A percentile compares a stretch with the other conserved stretches of the same genome.
Evolutionary conservation across 768 basidiomycete genomes (phyloP).

Genomic region (Gyrodon lividus): DNA sequence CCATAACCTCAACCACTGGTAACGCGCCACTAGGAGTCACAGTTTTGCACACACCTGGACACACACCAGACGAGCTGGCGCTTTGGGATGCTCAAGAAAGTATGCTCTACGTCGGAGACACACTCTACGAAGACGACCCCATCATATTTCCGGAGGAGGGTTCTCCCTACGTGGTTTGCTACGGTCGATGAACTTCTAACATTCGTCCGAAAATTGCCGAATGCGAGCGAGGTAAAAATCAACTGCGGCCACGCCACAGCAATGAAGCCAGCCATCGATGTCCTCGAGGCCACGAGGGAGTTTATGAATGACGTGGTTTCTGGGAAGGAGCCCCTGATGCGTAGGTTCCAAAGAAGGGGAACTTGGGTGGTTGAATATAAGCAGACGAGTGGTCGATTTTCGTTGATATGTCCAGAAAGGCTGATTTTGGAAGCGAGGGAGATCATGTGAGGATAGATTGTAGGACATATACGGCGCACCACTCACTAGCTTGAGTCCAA

Average conservation of each 20-base stretch:
- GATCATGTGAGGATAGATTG: conserved; percentile 4
- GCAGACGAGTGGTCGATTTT: conserved; percentile 42
- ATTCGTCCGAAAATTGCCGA: conserved; percentile 36
- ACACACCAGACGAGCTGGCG: conserved; percentile 59
- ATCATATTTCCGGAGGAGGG: conserved; percentile 58
- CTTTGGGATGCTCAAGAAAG: conserved; percentile 47
- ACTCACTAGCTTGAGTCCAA: conserved; percentile 2
- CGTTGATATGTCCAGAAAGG: conserved; percentile 48
- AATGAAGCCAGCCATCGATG: conserved; percentile 43
- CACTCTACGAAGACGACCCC: conserved; percentile 51
- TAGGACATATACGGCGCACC: background rate
- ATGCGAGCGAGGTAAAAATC: conserved; percentile 34
- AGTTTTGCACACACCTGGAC: conserved; percentile 56
- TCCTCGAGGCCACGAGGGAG: conserved; percentile 38
- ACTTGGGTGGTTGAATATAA: conserved; percentile 44
- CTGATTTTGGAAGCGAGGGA: conserved; percentile 40
- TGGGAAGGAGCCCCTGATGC: conserved; percentile 38
- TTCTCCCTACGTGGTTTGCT: conserved; percentile 47
- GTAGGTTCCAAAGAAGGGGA: conserved; percentile 33
- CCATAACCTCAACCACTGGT: conserved; percentile 24
- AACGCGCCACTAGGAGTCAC: conserved; percentile 35
- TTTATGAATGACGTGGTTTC: conserved; percentile 51
- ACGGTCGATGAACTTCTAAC: conserved; percentile 43
- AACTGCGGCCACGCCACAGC: conserved; percentile 53
- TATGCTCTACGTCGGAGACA: conserved; percentile 59